Base-by-base conservation (phyloP, 1,139 yeast species). In the Meyerozyma guilliermondii region DNA sequence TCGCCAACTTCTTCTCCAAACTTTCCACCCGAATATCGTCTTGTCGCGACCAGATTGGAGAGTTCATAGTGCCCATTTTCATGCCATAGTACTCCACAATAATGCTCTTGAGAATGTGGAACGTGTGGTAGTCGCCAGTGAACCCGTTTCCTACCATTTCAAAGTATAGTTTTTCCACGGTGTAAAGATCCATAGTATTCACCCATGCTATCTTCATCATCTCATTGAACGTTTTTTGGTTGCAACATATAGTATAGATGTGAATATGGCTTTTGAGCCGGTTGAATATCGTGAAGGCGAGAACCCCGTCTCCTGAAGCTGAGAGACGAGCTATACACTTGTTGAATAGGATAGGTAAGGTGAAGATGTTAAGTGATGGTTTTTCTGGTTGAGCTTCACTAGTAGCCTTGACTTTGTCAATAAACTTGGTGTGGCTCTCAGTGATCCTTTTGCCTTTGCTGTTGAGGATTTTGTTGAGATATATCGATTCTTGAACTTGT, bases 101-200 rank as follows among this genome's bases (percentile, higher is more conserved):
- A 7, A 71, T 65, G 43, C 63, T 63, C 45, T 63, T 68, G 36
- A 72, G 46, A 24, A 68, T 64, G 41, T 65, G 61, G 43, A 64
- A 66, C 1, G 78, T 72, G 14, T 49, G 47, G 13, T 58, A 29
- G 45, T 72, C 68, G 2, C 77, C 77, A 14, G 49, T 44, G 45
- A 68, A 70, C 18, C 78, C 78, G 46, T 68, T 66, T 45, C 68
- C 67, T 34, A 57, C 50, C 78, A 72, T 72, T 49, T 71, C 76
- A 35, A 58, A 55, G 30, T 53, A 55, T 0, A 60, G 50, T 47
- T 59, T 60, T 49, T 71, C 76, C 30, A 72, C 56, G 14, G 61
- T 63, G 46, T 63, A 62, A 30, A 72, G 53, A 41, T 62, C 63
- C 17, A 66, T 51, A 47, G 67, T 68, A 6, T 76, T 76, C 0